Base-by-base conservation (phyloP, 352 stramenopile species). In the Blastocystis sp. region DNA sequence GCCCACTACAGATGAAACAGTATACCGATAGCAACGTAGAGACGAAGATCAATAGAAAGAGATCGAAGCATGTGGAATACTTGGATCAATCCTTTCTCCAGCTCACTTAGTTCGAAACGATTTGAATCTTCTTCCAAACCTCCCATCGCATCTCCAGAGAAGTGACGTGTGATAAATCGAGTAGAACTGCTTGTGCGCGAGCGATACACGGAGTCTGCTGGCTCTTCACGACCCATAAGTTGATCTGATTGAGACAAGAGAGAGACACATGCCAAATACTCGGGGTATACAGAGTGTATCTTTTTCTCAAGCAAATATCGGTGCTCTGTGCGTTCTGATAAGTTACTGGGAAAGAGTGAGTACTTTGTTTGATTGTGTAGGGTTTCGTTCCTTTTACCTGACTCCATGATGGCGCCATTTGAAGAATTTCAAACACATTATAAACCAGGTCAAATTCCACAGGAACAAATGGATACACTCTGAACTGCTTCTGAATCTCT, bases 41-140 rank as follows among this genome's bases (percentile, higher is more conserved):
- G 41, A 61, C 68, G 68, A 15, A 79, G 26, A 79, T 56, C 50
- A n/a, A 79, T 79, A n/a, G 68, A 64, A 45, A 79, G 68, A 23
- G 68, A 20, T 9, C 68, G 68, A 26, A 79, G 50, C 26, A 59
- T 45, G 50, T 41, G 68, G 68, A 79, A 79, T 8, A 43, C 68
- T 8, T n/a, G 37, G 23, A 79, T 39, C 13, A 79, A 43, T 3
- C 15, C 68, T 11, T 61, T 3, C 68, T 79, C 20, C 20, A 23
- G 29, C n/a, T 29, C 23, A 15, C 13, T 62, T 8, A 79, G 0
- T 26, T 64, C 41, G 43, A 79, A 34, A 26, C 43, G 50, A 8
- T 45, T 62, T 2, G 61, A 34, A 13, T n/a, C 20, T 6, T 23
- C 37, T 34, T 70, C 23, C 37, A 15, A 70, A 34, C 13, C 61